These are phyloP conservation scores for Pseudozyma sp. DNA, from an alignment of 1,284 basidiomycete genomes.

Conservation along the genomic window DNA sequence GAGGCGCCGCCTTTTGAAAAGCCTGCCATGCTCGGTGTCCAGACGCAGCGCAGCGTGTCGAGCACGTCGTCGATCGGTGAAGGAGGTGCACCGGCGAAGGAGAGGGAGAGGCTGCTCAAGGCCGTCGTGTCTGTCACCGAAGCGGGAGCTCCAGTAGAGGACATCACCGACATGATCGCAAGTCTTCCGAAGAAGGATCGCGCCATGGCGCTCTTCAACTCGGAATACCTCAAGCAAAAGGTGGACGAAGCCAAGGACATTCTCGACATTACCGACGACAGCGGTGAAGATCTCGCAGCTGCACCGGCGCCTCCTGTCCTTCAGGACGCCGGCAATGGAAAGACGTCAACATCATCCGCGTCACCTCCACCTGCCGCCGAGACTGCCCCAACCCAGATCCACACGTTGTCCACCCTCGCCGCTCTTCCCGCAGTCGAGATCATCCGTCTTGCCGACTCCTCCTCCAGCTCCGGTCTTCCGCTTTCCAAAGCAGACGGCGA, in stretches of 20 bases:
- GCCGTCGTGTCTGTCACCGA: conserved; percentile 69
- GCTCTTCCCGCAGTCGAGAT: conserved; percentile 74
- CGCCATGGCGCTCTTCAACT: conserved; percentile 88
- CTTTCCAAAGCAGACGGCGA: conserved; percentile 78
- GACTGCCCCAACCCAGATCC: background rate
- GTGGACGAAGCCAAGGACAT: conserved; percentile 84
- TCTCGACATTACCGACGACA: conserved; percentile 69
- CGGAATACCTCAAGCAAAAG: conserved; percentile 81
- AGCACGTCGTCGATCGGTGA: conserved; percentile 38
- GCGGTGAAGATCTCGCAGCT: conserved; percentile 25
- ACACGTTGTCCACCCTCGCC: conserved; percentile 72
- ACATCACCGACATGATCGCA: conserved; percentile 79
- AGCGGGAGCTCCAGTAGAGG: conserved; percentile 53
- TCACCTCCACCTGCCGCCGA: conserved; percentile 1
- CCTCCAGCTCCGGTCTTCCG: conserved; percentile 73
- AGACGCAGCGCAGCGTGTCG: conserved; percentile 41
- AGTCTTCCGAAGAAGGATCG: conserved; percentile 86
- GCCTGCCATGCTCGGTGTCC: conserved; percentile 22
- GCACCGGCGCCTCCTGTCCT: conserved; percentile 6
- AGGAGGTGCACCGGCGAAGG: conserved; percentile 49
- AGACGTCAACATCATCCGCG: conserved; percentile 37
- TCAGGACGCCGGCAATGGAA: conserved; percentile 42
- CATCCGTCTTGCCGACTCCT: conserved; percentile 75
- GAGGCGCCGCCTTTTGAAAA: conserved; percentile 12
- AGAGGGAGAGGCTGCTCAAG: conserved; percentile 77